phyloP scores from a whole-genome alignment of 176 grass and related monocot genomes.

The Raddia distichophylla region DNA sequence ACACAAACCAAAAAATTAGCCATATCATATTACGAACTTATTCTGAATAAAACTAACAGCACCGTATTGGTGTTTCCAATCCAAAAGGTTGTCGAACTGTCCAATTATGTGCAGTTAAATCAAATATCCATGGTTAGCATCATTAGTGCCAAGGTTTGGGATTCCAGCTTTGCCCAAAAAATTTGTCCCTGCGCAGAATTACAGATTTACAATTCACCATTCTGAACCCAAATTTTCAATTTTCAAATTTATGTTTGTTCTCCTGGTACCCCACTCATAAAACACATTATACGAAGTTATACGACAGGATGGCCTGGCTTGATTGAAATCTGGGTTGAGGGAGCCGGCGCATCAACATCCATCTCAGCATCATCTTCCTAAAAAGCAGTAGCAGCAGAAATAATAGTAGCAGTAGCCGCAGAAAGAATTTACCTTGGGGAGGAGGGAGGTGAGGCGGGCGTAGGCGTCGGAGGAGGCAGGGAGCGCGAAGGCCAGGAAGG shows the following conservation, averaged over 20 bases:
- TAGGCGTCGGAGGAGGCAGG: constrained; percentile 58
- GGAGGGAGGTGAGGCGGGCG: constrained; percentile 58
- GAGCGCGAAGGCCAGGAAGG: constrained; percentile 61
- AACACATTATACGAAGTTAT: background rate
- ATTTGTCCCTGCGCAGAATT: no score
- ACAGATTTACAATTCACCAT: no score
- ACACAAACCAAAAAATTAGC: background rate
- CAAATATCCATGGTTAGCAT: background rate
- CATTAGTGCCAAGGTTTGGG: background rate
- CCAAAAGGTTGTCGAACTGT: background rate
- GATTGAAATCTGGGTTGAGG: no score
- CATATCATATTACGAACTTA: background rate
- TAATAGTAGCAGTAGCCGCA: background rate
- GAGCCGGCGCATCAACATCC: no score
- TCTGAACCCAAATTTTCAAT: no score
- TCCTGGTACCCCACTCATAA: background rate
- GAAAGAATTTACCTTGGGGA: constrained; percentile 51
- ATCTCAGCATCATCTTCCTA: no score
- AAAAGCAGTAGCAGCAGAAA: background rate
- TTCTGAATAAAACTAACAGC: background rate
- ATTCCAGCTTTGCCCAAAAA: no score
- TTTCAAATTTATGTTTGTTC: background rate
- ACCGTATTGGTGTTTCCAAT: background rate
- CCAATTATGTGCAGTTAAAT: background rate
- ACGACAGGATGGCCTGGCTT: no score